Evolutionary conservation across 139 green algal species (phyloP).

Genomic region (Microglena sp.): DNA sequence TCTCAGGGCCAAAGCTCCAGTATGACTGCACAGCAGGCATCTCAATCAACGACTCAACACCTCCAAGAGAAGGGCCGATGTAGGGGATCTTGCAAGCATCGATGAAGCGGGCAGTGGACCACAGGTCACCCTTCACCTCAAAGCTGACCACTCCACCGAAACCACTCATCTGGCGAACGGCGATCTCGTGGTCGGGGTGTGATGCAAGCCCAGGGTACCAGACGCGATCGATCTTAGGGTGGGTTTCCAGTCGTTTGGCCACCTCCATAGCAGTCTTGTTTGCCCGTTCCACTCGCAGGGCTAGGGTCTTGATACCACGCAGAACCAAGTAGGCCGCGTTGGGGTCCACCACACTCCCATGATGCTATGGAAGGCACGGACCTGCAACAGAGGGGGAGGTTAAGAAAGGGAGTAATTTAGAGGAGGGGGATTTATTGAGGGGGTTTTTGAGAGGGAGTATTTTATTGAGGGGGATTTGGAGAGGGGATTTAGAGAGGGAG

Average conservation of each 20-base stretch:
- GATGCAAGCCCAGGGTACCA: slow-evolving; percentile 72
- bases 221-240: slow-evolving; percentile 68
- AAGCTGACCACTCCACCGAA: slow-evolving; percentile 88
- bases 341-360: slow-evolving; percentile 94
- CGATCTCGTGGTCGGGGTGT: slow-evolving; percentile 93
- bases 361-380: slow-evolving; percentile 91
- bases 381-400: slow-evolving; percentile 3
- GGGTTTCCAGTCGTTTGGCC: slow-evolving; percentile 57
- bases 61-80: slow-evolving; percentile 94
- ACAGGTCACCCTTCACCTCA: slow-evolving; percentile 73
- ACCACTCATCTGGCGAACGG: slow-evolving; percentile 78
- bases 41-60: slow-evolving; percentile 96
- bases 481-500: too few relatives aligned
- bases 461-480: background rate
- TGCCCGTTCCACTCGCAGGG: slow-evolving; percentile 78
- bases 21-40: slow-evolving; percentile 93
- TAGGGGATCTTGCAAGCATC: slow-evolving; percentile 87
- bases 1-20: slow-evolving; percentile 66
- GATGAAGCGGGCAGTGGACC: slow-evolving; percentile 83
- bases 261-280: slow-evolving; percentile 47
- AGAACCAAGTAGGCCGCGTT: slow-evolving; percentile 94
- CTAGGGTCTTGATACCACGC: slow-evolving; percentile 95
- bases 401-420: background rate
- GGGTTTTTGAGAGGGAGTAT: background rate
- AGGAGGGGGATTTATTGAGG: background rate